Evolutionary conservation across 2,329 filamentous ascomycete genomes (phyloP).

Genomic region (Fusarium multiceps): DNA sequence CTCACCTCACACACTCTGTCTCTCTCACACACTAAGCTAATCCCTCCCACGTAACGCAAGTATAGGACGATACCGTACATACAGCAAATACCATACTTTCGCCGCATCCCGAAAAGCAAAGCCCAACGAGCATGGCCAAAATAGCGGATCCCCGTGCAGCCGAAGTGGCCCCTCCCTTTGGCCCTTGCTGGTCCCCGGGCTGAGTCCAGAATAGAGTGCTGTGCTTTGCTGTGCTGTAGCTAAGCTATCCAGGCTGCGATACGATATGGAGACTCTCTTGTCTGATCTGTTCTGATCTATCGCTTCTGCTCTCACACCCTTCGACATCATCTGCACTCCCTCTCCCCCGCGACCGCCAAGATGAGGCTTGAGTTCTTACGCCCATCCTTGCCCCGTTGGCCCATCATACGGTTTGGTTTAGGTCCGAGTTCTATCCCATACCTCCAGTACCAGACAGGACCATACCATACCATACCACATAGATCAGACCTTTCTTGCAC

Average conservation of each 20-base stretch:
- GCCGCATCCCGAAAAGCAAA: conserved; percentile 34
- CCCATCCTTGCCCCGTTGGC: conserved; percentile 41
- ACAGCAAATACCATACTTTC: conserved; percentile 24
- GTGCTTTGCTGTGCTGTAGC: not conserved
- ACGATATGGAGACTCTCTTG: conserved; percentile 7
- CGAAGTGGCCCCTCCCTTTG: conserved; percentile 42
- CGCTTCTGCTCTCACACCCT: conserved; percentile 31
- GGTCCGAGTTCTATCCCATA: conserved; percentile 38
- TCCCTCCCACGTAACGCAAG: conserved; percentile 19
- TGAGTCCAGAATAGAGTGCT: conserved; percentile 7
- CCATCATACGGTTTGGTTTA: conserved; percentile 47
- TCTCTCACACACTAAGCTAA: conserved; percentile 18
- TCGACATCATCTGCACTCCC: conserved; percentile 32
- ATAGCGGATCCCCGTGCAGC: conserved; percentile 47
- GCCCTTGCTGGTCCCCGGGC: conserved; percentile 24
- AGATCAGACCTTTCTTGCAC: conserved; percentile 32
- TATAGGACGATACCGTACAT: conserved; percentile 20
- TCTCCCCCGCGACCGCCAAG: conserved; percentile 43
- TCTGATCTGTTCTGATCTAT: conserved; percentile 32
- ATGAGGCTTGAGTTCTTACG: conserved; percentile 42
- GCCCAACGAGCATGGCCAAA: conserved; percentile 29
- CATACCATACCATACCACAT: conserved; percentile 16
- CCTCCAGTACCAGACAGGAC: conserved; percentile 13
- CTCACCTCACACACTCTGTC: conserved; percentile 8
- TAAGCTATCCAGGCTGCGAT: not conserved